Evolutionary conservation across 192 early-diverging fungal species (phyloP), one percentile per base, ranked within the genome.

Genomic region (Blastocladiella britannica): DNA sequence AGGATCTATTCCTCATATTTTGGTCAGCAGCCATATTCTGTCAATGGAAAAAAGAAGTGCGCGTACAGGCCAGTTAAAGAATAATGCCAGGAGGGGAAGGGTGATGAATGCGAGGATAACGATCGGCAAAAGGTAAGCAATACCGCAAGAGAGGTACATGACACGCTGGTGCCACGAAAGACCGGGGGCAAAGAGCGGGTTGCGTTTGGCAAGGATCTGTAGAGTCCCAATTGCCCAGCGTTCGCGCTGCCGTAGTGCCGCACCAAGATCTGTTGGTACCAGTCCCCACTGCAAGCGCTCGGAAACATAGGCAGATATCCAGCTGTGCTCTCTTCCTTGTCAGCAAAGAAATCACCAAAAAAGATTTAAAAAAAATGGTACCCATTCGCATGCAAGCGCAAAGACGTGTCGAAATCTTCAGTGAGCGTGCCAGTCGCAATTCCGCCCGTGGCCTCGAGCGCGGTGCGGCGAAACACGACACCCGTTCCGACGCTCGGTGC

Each of bases 111-210:
- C 26, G 3, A 56, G 24, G 22, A 56, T 27, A 27, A 18, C 55
- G 23, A 56, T 27, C 15, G 55, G 55, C 26, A 56, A n/a, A 27
- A 56, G 22, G 55, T 56, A 56, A 8, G 55, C 28, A 23, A 56
- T 2, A 22, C 55, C 55, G 55, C 28, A 27, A 18, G 55, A 56
- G 55, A 56, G 28, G 29, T 26, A 56, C 55, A 56, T 56, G 28
- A 31, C 55, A 27, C 55, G 55, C 30, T 56, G 55, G 55, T 56
- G 55, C 26, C 28, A 56, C 55, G 26, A 29, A 27, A 56, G 55
- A 0, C 55, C 55, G 26, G 8, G 15, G 28, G 30, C 30, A 5
- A 27, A 18, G 6, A 56, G 26, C 23, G 55, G 55, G 55, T 56
- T 56, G 55, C 55, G 55, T 27, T 56, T 56, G 24, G 20, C 28